Evolutionary conservation across 306 rosid genomes (phyloP), one percentile per base, ranked within the genome.

Genomic region (Arachis stenosperma): DNA sequence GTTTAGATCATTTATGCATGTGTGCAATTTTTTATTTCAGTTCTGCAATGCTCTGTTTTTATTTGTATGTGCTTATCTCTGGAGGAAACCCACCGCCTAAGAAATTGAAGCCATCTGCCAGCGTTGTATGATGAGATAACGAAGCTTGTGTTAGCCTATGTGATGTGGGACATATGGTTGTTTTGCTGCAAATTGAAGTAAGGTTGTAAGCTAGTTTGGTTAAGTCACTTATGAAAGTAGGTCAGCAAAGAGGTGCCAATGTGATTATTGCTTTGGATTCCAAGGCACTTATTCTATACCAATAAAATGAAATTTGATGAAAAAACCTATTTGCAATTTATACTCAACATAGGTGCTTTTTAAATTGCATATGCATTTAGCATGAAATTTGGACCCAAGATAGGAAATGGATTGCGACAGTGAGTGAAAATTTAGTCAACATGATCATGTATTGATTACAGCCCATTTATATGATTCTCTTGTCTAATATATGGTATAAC

Each of bases 31-130:
- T 22, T 56, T 76, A 52, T 78, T 68, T 69, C 85, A 91, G 97
- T 72, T 91, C 96, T 85, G 96, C 96, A 71, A 93, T 93, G 98
- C 81, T 93, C 22, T 87, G 94, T 87, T 93, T 93, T 81, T 93
- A 93, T 75, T 79, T 86, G 1, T 89, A 90, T 50, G 97, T 91
- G 71, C 51, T 93, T 69, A 68, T 85, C 43, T 75, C 90, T 0
- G 97, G 98, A 70, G 97, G 98, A 72, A 93, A 91, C 73, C 98
- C 98, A 11, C 96, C 98, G 39, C 94, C 98, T 13, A 93, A 91
- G 89, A 93, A 93, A 66, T 81, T 81, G 86, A 91, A 88, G 86
- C 41, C 92, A 47, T 81, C 91, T 68, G 82, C 86, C 56, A 85
- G 73, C 80, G 71, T 43, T 51, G 86, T 88, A 15, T 86, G 82